A percentile compares a stretch with the other conserved stretches of the same genome.
Evolutionary conservation across 108 stramenopile species (phyloP).

Genomic region (Skeletonema costatum): DNA sequence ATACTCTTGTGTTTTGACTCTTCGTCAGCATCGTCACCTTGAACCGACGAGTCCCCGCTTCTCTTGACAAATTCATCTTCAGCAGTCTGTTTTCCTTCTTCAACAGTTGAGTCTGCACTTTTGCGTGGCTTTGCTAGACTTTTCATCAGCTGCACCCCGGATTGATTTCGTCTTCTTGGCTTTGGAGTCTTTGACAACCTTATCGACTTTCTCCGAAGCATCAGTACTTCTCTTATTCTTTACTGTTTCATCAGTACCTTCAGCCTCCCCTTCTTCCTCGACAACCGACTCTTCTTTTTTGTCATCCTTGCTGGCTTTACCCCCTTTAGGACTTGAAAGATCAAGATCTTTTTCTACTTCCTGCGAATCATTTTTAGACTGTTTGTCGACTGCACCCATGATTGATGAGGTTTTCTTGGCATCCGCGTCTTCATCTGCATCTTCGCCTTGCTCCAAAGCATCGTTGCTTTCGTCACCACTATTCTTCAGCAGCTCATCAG

Average conservation of each 20-base stretch:
- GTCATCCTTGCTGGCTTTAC: background rate
- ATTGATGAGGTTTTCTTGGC: too few relatives aligned
- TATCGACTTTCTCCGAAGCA: background rate
- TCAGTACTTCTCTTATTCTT: background rate
- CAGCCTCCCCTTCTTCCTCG: background rate
- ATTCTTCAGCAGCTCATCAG: too few relatives aligned
- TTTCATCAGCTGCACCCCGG: too few relatives aligned
- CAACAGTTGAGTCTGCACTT: background rate
- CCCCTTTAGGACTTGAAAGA: background rate
- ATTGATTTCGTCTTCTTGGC: background rate
- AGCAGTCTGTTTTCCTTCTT: background rate
- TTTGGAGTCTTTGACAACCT: background rate
- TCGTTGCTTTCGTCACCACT: too few relatives aligned
- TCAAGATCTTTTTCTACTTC: too few relatives aligned
- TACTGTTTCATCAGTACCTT: background rate
- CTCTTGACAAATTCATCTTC: background rate
- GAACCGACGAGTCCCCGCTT: background rate
- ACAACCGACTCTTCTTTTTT: background rate
- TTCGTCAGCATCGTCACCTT: slow-evolving; percentile 2
- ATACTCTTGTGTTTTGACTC: background rate
- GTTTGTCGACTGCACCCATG: too few relatives aligned
- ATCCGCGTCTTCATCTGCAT: too few relatives aligned
- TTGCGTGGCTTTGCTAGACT: background rate
- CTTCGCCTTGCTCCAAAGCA: too few relatives aligned
- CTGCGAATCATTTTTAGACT: too few relatives aligned